A percentile compares a stretch with the other conserved stretches of the same genome.
These are phyloP conservation scores for Arxiozyma heterogenica DNA, from an alignment of 1,139 yeast species.

Conservation along the genomic window DNA sequence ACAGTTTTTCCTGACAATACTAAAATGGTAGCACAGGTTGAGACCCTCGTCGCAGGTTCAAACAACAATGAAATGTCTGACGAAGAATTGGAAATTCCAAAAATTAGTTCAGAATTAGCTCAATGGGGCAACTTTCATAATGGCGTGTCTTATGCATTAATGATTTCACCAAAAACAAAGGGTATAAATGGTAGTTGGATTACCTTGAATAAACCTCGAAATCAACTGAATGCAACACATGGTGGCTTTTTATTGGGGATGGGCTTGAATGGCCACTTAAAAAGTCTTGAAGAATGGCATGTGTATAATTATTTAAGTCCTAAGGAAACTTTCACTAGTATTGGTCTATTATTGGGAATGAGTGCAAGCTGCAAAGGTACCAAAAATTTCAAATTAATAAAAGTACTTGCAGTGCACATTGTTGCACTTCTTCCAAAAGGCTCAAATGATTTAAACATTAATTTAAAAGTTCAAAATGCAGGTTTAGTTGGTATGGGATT, in stretches of 20 bases:
- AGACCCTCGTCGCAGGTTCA: slow-evolving; percentile 29
- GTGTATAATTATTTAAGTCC: slow-evolving; percentile 90
- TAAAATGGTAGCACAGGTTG: slow-evolving; percentile 34
- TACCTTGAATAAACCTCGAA: slow-evolving; percentile 66
- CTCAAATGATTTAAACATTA: slow-evolving; percentile 81
- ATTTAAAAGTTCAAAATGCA: slow-evolving; percentile 78
- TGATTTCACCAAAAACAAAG: slow-evolving; percentile 57
- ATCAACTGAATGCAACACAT: slow-evolving; percentile 61
- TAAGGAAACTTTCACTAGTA: slow-evolving; percentile 74
- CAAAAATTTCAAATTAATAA: slow-evolving; percentile 79
- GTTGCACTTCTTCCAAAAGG: slow-evolving; percentile 87
- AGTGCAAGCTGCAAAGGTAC: slow-evolving; percentile 80
- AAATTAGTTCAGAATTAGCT: slow-evolving; percentile 42
- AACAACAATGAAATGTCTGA: neutral
- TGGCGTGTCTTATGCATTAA: slow-evolving; percentile 83
- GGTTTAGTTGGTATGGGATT: slow-evolving; percentile 88
- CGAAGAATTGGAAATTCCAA: slow-evolving; percentile 30
- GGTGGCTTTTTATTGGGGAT: slow-evolving; percentile 92
- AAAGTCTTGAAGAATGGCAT: slow-evolving; percentile 88
- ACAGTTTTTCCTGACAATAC: slow-evolving; percentile 62
- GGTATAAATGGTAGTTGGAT: slow-evolving; percentile 91
- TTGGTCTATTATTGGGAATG: slow-evolving; percentile 84
- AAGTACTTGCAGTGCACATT: slow-evolving; percentile 87
- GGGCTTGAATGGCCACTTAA: slow-evolving; percentile 85
- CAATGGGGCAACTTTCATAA: slow-evolving; percentile 91